Percentiles rank a stretch among this genome's conserved stretches.
Evolutionary conservation across 495 filamentous ascomycete species (phyloP).

Genomic region (Aspergillus saccharolyticus): DNA sequence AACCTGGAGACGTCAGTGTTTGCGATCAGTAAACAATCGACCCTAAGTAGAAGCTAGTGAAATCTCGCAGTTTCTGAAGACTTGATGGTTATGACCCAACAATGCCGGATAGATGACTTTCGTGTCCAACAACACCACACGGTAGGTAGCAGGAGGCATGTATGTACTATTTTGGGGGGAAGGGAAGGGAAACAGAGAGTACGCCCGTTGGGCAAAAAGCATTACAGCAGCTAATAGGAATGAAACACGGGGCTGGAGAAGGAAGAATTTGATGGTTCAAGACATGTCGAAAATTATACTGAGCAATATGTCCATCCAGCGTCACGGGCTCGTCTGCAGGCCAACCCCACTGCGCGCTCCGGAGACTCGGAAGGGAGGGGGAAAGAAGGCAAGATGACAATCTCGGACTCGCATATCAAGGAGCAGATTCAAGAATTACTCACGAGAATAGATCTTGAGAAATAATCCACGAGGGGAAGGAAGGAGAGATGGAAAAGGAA

Average conservation of each 20-base stretch:
- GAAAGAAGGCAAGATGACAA: constrained; percentile 1
- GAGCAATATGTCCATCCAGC: constrained; percentile 1
- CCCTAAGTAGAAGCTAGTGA: neutral
- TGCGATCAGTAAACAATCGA: neutral
- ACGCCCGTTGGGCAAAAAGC: neutral
- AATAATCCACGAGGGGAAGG: neutral
- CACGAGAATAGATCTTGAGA: neutral
- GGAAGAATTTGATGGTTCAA: neutral
- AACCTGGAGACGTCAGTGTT: constrained; percentile 22
- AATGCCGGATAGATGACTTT: constrained; percentile 12
- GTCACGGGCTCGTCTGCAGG: constrained; percentile 9
- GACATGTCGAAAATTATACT: neutral
- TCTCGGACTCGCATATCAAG: neutral
- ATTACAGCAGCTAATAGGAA: neutral
- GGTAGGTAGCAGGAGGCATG: neutral
- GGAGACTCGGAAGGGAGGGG: constrained; percentile 1
- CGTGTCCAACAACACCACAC: constrained; percentile 1
- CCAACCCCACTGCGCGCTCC: constrained; percentile 20
- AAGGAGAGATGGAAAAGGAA: neutral
- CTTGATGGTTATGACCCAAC: constrained; percentile 17
- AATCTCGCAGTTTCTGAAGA: constrained; percentile 4
- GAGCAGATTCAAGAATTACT: neutral
- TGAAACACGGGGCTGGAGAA: constrained; percentile 1
- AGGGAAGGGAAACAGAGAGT: neutral
- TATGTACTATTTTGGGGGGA: neutral